Evolutionary conservation across 257 asterid genomes (phyloP), one percentile per base, ranked within the genome.

Genomic region (Gentiana macrophylla): DNA sequence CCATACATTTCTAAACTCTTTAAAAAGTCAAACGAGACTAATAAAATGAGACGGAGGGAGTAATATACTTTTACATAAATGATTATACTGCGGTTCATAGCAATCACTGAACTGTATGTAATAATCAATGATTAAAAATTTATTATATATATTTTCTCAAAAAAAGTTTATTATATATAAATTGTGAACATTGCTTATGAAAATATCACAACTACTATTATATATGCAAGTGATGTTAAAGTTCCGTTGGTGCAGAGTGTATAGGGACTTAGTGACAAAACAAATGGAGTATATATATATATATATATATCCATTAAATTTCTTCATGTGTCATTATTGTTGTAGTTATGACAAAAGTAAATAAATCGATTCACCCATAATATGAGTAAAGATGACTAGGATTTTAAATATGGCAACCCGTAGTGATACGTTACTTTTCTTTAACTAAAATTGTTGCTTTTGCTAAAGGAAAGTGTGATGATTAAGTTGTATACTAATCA

Each of bases 401-500:
- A 55, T 2, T 5, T 55, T 55, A 24, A 24, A 37, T 65, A 52
- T 66, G 53, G 52, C 24, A 53, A 24, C 36, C 15, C 44, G 50
- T 60, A 64, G 65, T 68, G 61, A 63, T 34, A 44, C 3, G 9
- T 34, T 1, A 45, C 4, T 11, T 57, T 49, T 62, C 50, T 35
- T 32, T 64, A 13, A 53, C 7, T 43, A n/a, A 50, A 24, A 32
- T 5, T 44, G 32, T 67, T 54, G 13, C 10, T 35, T 59, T 7
- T 38, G 8, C 4, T 1, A 53, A 60, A 51, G 69, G 65, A 24
- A 24, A 60, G 72, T 49, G 75, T 76, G 74, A 46, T 32, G 61
- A 51, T 71, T 67, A 79, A 75, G 75, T 72, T 58, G 63, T 59
- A 60, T 57, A 24, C 24, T 24, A 24, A 24, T 52, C 38, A 37